A percentile compares a stretch with the other conserved stretches of the same genome.
Conservation (phyloP, 2,329 filamentous ascomycete genomes). For the Chrysosporium queenslandicum region DNA sequence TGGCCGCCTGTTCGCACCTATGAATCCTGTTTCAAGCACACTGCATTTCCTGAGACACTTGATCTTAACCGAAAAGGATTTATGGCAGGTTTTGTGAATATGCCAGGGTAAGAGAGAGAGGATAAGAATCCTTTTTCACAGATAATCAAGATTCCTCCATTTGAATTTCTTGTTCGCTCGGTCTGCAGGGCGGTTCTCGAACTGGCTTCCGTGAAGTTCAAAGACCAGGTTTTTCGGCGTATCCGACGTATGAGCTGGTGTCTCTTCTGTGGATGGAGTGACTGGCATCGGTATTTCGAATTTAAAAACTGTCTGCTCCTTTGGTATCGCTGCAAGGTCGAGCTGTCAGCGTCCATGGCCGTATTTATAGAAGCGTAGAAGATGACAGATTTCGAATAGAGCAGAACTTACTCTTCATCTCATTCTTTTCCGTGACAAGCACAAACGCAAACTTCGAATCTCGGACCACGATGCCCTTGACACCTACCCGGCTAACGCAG, state of each 20-base stretch:
- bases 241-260: constrained; percentile 18
- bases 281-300: constrained; percentile 53
- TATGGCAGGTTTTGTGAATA: too few species aligned
- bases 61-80: too few species aligned
- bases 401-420: constrained; percentile 51
- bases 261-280: constrained; percentile 10
- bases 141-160: constrained; percentile 62
- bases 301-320: constrained; percentile 78
- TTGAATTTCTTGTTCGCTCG: constrained; percentile 89
- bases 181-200: constrained; percentile 72
- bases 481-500: constrained; percentile 71
- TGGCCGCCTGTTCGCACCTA: too few species aligned
- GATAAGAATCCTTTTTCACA: too few species aligned
- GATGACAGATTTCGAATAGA: neutral
- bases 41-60: too few species aligned
- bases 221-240: constrained; percentile 52
- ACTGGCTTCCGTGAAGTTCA: constrained; percentile 79
- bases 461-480: constrained; percentile 76
- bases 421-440: constrained; percentile 61
- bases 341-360: constrained; percentile 4
- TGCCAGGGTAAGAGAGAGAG: too few species aligned
- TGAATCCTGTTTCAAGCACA: too few species aligned
- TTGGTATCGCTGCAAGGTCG: constrained; percentile 56
- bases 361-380: constrained; percentile 2
- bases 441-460: constrained; percentile 83